Conservation (phyloP, 805 yeast genomes). For the Yarrowia porcina region DNA sequence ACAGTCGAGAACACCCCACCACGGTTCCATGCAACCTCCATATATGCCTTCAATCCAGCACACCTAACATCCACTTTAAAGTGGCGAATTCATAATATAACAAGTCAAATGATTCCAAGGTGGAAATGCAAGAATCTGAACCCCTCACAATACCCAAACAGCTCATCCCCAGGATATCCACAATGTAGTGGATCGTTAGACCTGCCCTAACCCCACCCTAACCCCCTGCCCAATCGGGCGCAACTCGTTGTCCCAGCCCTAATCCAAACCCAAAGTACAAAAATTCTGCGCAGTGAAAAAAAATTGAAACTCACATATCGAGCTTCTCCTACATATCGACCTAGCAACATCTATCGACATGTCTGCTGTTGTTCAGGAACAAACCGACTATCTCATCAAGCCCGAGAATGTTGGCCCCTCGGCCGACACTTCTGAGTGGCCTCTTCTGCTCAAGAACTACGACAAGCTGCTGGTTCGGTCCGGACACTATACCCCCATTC, state of each 20-base stretch:
- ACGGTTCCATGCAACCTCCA: no score
- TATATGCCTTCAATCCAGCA: no score
- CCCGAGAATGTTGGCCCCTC: conserved; percentile 75
- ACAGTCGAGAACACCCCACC: no score
- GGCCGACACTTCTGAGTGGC: conserved; percentile 92
- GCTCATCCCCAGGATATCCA: not conserved
- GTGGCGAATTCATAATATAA: no score
- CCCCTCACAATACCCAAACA: not conserved
- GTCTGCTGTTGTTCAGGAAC: conserved; percentile 31
- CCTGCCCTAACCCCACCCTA: not conserved
- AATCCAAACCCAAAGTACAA: conserved; percentile 13
- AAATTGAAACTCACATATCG: not conserved
- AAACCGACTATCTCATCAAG: conserved; percentile 69
- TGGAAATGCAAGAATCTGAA: not conserved
- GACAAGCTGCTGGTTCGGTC: conserved; percentile 92
- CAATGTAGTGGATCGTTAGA: no score
- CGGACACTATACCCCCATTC: conserved; percentile 97
- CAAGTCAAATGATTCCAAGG: not conserved
- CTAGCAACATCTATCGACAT: conserved; percentile 41
- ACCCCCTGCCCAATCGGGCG: not conserved
- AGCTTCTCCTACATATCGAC: conserved; percentile 24
- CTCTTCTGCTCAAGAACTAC: conserved; percentile 85
- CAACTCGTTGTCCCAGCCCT: not conserved
- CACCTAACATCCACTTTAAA: no score
- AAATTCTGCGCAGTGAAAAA: conserved; percentile 25